Evolutionary conservation across 2,329 filamentous ascomycete species (phyloP).

Genomic region (Ceratocystis alfenasii): DNA sequence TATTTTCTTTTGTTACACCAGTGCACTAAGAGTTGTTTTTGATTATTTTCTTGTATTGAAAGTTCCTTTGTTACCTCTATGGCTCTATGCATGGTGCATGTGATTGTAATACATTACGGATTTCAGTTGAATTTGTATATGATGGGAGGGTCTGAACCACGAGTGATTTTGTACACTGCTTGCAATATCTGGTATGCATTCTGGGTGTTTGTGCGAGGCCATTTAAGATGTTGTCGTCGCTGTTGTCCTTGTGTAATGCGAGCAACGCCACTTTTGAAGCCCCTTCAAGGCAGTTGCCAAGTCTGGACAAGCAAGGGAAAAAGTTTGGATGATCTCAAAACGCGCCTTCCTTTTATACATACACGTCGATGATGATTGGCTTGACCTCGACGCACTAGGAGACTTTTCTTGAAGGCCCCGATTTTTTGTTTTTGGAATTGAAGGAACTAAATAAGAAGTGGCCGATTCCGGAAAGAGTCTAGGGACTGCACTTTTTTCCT

Average conservation of each 20-base stretch:
- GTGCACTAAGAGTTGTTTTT: neutral
- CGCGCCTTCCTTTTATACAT: neutral
- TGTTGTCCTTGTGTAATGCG: conserved; percentile 5
- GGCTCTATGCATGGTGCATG: neutral
- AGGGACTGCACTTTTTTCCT: no score
- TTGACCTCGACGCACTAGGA: neutral
- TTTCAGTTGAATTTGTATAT: neutral
- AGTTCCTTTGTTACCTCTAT: neutral
- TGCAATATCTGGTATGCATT: no score
- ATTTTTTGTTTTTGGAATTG: neutral
- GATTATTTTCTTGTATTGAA: neutral
- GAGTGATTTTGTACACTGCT: neutral
- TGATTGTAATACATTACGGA: neutral
- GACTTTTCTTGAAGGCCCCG: neutral
- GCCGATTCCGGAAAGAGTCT: neutral
- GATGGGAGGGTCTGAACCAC: no score
- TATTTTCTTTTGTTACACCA: conserved; percentile 4
- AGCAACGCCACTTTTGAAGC: neutral
- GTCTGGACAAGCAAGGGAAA: neutral
- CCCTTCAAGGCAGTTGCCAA: neutral
- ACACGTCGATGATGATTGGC: neutral
- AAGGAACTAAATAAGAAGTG: neutral
- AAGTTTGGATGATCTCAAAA: conserved; percentile 4
- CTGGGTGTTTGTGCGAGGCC: no score
- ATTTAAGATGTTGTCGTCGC: no score